Base-by-base conservation (phyloP, 169 alveolate genomes). In the Cryptosporidium ryanae region DNA sequence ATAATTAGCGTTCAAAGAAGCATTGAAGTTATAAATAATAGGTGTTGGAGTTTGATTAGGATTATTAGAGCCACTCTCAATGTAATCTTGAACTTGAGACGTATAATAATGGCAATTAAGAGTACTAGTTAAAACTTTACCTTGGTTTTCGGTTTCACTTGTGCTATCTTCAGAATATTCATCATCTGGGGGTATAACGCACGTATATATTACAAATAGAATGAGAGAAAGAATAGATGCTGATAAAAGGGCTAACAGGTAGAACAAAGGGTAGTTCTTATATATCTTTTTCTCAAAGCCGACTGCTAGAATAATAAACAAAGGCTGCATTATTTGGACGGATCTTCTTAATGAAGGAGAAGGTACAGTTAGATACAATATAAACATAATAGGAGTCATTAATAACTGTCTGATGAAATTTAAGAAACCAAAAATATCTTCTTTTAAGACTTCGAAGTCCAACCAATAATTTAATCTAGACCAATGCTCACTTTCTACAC, bases 361-460 rank as follows among this genome's bases (percentile, higher is more conserved):
- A 8, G 87, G 87, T 12, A 76, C 87, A 17, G 87, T 76, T 29
- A 76, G 63, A 13, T 76, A 76, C 17, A 76, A 10, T 29, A 76
- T 10, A 43, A 76, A 76, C 87, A 76, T 76, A 48, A 76, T 76
- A 13, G 87, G 87, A 10, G 87, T 76, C 87, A 76, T 76, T 21
- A 76, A 29, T 21, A 76, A 63, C 1, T 61, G 87, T 61, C 87
- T 57, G 23, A 76, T 13, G 50, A 68, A 68, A 17, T 52, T 65
- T 21, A 64, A 68, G 32, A 68, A 29, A 23, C 55, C 66, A 31
- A 68, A 68, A 48, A 68, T 50, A 0, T 64, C 38, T 17, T 68
- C 83, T 32, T 50, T 25, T 31, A 68, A 34, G 12, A 43, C 38
- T 17, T 68, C 83, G 25, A 76, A 59, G 59, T 76, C 87, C 1